Base-by-base conservation (phyloP, 2,329 filamentous ascomycete genomes). In the Alternaria sp. region DNA sequence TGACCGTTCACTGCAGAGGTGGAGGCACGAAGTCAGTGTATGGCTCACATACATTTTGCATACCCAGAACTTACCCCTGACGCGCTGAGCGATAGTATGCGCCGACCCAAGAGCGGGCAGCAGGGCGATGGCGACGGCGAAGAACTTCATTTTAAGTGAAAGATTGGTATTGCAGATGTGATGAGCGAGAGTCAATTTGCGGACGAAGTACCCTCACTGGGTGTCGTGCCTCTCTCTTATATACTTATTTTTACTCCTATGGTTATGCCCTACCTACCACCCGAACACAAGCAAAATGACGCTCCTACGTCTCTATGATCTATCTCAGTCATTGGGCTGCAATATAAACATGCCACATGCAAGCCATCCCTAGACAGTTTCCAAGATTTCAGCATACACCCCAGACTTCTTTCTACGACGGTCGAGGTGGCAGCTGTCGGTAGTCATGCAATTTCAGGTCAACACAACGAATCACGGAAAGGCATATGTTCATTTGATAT, bases 51-150 rank as follows among this genome's bases (percentile, higher is more conserved):
- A 2, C 17, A 17, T 17, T 17, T 17, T 17, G 17, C 17, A 17
- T 17, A 17, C 17, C 17, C 17, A 17, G 17, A 17, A 17, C 17
- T 17, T 17, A 17, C 17, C 17, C n/a, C 69, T 68, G 46, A 86
- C 76, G 26, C 76, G 75, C 64, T 82, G 80, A 61, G 81, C 81
- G 65, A 82, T 81, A 49, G 75, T 69, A 61, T 83, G 80, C 36
- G 76, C 79, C 8, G 75, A 71, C 40, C 70, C 61, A 28, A 77
- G 70, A 39, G 69, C 67, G 50, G 76, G 72, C 8, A 77, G 67
- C 28, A 74, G 60, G 17, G 72, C 62, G 36, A 68, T 50, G 34
- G 69, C 58, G 26, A 61, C 53, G 24, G 66, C 53, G 66, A 71
- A 50, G 63, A 74, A 61, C 67, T 67, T 77, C 74, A 77, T 77